A percentile compares a stretch with the other conserved stretches of the same genome.
Conservation (phyloP, 2,329 filamentous ascomycete species). For the Apiospora phragmitis region DNA sequence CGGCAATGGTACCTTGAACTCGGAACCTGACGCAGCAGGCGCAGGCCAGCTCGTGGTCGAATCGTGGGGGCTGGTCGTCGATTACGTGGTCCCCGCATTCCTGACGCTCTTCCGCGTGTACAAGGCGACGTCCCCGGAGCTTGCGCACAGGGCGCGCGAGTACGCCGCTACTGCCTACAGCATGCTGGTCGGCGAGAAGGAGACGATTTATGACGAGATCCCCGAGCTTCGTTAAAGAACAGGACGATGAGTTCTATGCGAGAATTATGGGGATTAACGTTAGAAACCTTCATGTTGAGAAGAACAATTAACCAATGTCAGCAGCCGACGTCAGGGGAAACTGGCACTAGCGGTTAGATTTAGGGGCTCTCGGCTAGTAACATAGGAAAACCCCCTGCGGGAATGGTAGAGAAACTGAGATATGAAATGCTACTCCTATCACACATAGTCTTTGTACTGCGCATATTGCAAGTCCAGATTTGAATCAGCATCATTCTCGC, state of each 20-base stretch:
- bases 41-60: conserved; percentile 19
- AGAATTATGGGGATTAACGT: not conserved
- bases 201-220: conserved; percentile 15
- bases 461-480: too few relatives aligned
- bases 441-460: too few relatives aligned
- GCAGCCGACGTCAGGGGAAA: too few relatives aligned
- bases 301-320: too few relatives aligned
- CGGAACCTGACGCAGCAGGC: not conserved
- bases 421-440: too few relatives aligned
- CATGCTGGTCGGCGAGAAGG: conserved; percentile 28
- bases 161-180: conserved; percentile 26
- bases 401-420: too few relatives aligned
- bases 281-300: not conserved
- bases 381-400: not conserved
- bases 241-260: not conserved
- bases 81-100: conserved; percentile 17
- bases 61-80: conserved; percentile 24
- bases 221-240: conserved; percentile 17
- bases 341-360: not conserved
- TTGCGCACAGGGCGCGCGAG: conserved; percentile 18
- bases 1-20: conserved; percentile 18
- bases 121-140: conserved; percentile 21
- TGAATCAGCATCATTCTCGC: too few relatives aligned
- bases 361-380: not conserved
- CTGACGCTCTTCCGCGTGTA: conserved; percentile 19